Evolutionary conservation across 202 grass and related monocot species (phyloP), one percentile per base, ranked within the genome.

Genomic region (Brachypodium distachyon): DNA sequence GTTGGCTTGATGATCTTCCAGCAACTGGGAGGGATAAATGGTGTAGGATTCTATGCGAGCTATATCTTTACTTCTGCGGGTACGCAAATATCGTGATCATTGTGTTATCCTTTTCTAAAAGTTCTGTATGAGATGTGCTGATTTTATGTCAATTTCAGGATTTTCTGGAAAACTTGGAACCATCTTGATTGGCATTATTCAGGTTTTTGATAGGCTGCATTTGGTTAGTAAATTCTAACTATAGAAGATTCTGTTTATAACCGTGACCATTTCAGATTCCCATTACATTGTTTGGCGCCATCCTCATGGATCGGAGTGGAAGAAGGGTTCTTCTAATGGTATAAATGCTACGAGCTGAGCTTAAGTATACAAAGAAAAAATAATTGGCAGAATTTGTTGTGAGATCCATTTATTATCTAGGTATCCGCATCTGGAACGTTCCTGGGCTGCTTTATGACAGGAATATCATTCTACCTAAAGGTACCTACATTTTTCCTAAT

Each of bases 241-340:
- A 55, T 22, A 54, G 44, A 59, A 65, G 12, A 91, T 60, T 78
- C 81, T 77, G 27, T 69, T 90, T 64, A 84, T 85, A 80, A 77
- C 65, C 3, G 26, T 77, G 76, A 72, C 60, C 7, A 42, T 84
- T 91, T 72, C 78, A 94, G 92, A 81, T 94, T 73, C 91, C 91
- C 12, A 73, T 93, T 42, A 93, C 91, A 55, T 54, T 87, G 28
- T 50, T 87, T 2, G 91, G 87, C 29, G 91, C 83, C 75, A 47
- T 94, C 38, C 77, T 94, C 23, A 91, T 91, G 88, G 92, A 94
- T 74, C 86, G 65, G 67, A 86, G 85, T 84, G 92, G 92, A 53
- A 91, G 92, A 88, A 78, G 80, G 55, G 56, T 90, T 60, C 92
- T 94, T 66, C 79, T 94, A 61, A 88, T 95, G 92, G 92, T 95